Evolutionary conservation across 2,329 filamentous ascomycete species (phyloP).

Genomic region (Tolypocladium cylindrosporum): DNA sequence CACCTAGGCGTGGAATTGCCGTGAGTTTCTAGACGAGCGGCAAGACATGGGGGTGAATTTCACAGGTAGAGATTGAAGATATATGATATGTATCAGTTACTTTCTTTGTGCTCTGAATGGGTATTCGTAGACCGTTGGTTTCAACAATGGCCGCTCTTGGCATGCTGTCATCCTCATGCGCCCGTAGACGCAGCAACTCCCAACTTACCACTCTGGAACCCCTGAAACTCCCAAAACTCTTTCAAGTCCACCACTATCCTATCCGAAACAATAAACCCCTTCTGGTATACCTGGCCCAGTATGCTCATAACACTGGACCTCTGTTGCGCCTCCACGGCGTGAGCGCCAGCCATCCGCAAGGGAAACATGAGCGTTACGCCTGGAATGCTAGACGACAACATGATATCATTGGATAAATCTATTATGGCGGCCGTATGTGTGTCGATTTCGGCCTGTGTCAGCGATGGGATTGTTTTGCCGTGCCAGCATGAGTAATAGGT

Average conservation of each 20-base stretch:
- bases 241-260: conserved; percentile 11
- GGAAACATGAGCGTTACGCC: conserved; percentile 12
- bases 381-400: conserved; percentile 6
- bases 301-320: background rate
- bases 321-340: background rate
- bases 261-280: conserved; percentile 13
- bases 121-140: too few species aligned
- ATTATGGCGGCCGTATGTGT: background rate
- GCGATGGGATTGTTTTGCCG: background rate
- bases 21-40: too few species aligned
- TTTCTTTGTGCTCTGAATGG: too few species aligned
- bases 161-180: too few species aligned
- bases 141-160: too few species aligned
- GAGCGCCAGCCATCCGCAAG: conserved; percentile 12
- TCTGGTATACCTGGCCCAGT: conserved; percentile 6
- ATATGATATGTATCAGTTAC: too few species aligned
- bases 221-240: conserved; percentile 9
- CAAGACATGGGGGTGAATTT: too few species aligned
- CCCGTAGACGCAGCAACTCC: background rate
- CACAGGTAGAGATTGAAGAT: too few species aligned
- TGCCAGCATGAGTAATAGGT: conserved; percentile 12
- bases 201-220: background rate
- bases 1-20: background rate
- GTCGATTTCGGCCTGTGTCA: background rate
- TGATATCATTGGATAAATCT: background rate